Evolutionary conservation across 2,329 filamentous ascomycete species (phyloP).

Genomic region (Podosphaera xanthii): DNA sequence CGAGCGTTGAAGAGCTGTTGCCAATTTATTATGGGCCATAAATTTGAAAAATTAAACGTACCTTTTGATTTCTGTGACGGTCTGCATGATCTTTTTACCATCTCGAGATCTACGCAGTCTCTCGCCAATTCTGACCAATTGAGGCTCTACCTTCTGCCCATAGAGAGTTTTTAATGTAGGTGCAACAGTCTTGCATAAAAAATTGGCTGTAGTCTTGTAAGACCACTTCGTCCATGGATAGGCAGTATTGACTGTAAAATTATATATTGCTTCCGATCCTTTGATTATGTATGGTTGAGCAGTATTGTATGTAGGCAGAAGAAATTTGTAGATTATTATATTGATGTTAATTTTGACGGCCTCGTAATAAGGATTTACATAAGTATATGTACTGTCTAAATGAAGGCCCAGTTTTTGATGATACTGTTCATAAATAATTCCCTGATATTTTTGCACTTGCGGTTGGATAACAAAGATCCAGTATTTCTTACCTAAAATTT

Average conservation of each 20-base stretch:
- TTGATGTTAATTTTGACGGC: slow-evolving; percentile 37
- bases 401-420: slow-evolving; percentile 49
- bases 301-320: slow-evolving; percentile 56
- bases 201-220: slow-evolving; percentile 44
- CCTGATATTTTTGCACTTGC: slow-evolving; percentile 41
- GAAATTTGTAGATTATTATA: slow-evolving; percentile 45
- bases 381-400: slow-evolving; percentile 34
- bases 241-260: slow-evolving; percentile 44
- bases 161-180: slow-evolving; percentile 64
- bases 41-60: slow-evolving; percentile 8
- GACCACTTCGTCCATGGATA: slow-evolving; percentile 50
- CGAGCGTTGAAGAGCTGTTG: slow-evolving; percentile 11
- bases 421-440: slow-evolving; percentile 41
- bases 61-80: slow-evolving; percentile 29
- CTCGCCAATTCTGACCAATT: slow-evolving; percentile 78
- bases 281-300: slow-evolving; percentile 50
- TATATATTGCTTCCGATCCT: slow-evolving; percentile 41
- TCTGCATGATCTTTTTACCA: slow-evolving; percentile 37
- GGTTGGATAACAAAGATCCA: slow-evolving; percentile 67
- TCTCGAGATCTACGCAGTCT: slow-evolving; percentile 53
- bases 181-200: slow-evolving; percentile 58
- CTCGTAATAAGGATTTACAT: slow-evolving; percentile 49
- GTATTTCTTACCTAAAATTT: slow-evolving; percentile 41
- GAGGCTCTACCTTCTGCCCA: slow-evolving; percentile 80
- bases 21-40: background rate